Evolutionary conservation across 441 rosid genomes (phyloP), one percentile per base, ranked within the genome.

Genomic region (Dalechampia spathulata): DNA sequence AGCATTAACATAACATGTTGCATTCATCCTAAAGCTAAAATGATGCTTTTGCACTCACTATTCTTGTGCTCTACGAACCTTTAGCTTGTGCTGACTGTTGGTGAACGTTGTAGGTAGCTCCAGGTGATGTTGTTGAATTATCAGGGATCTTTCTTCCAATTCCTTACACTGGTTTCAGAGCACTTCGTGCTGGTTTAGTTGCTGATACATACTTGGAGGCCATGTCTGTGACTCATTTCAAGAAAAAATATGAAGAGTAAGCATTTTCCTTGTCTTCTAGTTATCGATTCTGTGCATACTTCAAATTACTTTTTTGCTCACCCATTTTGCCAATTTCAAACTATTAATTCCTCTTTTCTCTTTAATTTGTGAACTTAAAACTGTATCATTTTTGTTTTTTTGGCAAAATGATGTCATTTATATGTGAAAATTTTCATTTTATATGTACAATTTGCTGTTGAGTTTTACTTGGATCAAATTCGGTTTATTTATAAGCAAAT

Each of bases 161-260:
- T 62, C 98, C 98, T 55, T 94, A 90, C 61, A 72, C 86, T 57
- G 96, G 99, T 57, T 94, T 86, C 67, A 86, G 86, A 79, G 98
- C 96, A 65, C 71, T 94, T 69, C 94, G 92, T 61, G 99, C 99
- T 71, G 98, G 99, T 52, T 82, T 90, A 74, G 96, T 94, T 68
- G 98, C 98, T 19, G 98, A 90, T 71, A 90, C 98, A 16, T 94
- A 81, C 66, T 76, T 94, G 77, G 98, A 94, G 75, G 92, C 83
- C 61, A 90, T 88, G 86, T 78, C 96, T 49, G 90, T 90, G 54
- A 76, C 78, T 63, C 95, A 94, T 69, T 90, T 86, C 81, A 90
- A 90, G 94, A 94, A 84, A 71, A 87, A 79, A 90, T 94, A 94
- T 52, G 99, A 94, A 57, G 94, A 94, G 99, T 94, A 80, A 83